Conservation (phyloP, 1,284 basidiomycete species). For the Moesziomyces sp. region DNA sequence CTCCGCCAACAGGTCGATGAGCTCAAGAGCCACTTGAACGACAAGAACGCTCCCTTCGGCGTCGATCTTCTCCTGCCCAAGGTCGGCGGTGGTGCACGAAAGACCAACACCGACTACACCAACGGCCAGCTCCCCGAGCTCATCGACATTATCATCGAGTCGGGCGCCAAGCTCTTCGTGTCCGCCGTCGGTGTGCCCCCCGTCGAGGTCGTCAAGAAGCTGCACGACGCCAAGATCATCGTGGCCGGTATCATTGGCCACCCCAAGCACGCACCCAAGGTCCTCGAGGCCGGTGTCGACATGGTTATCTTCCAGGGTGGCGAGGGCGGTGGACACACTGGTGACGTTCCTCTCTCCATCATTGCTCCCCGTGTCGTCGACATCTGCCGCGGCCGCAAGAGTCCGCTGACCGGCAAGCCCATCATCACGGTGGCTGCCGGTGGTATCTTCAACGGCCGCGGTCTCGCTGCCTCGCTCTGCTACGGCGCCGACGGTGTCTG, state of each 20-base stretch:
- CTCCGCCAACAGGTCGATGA: constrained; percentile 42
- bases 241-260: constrained; percentile 76
- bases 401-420: constrained; percentile 58
- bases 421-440: constrained; percentile 60
- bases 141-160: constrained; percentile 61
- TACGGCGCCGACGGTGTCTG: constrained; percentile 60
- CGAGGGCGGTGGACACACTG: constrained; percentile 63
- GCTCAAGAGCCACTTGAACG: constrained; percentile 50
- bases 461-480: constrained; percentile 57
- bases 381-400: constrained; percentile 55
- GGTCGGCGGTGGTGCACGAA: constrained; percentile 60
- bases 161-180: constrained; percentile 59
- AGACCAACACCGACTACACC: constrained; percentile 64
- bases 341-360: constrained; percentile 58
- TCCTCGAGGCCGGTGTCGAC: constrained; percentile 58
- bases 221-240: constrained; percentile 54
- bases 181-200: constrained; percentile 63
- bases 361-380: constrained; percentile 60
- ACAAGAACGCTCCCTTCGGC: constrained; percentile 63
- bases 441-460: constrained; percentile 58
- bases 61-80: constrained; percentile 62
- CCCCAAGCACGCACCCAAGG: constrained; percentile 63
- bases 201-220: constrained; percentile 55
- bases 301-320: constrained; percentile 65
- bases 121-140: constrained; percentile 54